Evolutionary conservation across 2,329 filamentous ascomycete species (phyloP), one percentile per base, ranked within the genome.

Genomic region (Scleromitrula shiraiana): DNA sequence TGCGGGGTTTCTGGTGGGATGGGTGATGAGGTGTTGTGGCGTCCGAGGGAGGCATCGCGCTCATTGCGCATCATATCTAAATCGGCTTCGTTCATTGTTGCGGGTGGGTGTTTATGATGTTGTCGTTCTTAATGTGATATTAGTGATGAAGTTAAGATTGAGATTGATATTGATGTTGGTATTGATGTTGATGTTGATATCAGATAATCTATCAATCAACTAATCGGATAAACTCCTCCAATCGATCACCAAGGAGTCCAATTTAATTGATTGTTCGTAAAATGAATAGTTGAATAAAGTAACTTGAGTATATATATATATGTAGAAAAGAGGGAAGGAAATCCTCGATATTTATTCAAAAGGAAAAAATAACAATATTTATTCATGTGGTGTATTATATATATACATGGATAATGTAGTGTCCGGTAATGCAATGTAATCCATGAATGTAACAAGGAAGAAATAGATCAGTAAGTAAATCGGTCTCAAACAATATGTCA

Each of bases 21-120:
- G 41, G 30, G 58, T 5, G 44, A 40, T n/a, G 38, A 27, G 36
- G 23, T 9, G 39, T 33, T 27, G 40, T 67, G 59, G 44, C 62
- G 64, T 33, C 64, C 59, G 14, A 69, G 70, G 35, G 68, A 72
- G 40, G 79, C 79, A 55, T 75, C 74, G 50, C 64, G 67, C 59
- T 84, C 80, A 22, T 56, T 56, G 27, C 54, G 50, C 44, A 45
- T 41, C 46, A 62, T 58, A n/a, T 56, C 54, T 14, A 44, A 38
- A 39, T 63, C 60, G 39, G 55, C 58, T 17, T 41, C 50, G 47
- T 63, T 62, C 61, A 63, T 64, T 4, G 43, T 56, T 50, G 45
- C 23, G 41, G 45, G 12, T 39, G 17, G 17, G 5, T 19, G 17
- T 15, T 17, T 23, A 9, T 30, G 10, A 17, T 17, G n/a, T 4